Conservation (phyloP, 1,284 basidiomycete species). For the Meira nashicola region DNA sequence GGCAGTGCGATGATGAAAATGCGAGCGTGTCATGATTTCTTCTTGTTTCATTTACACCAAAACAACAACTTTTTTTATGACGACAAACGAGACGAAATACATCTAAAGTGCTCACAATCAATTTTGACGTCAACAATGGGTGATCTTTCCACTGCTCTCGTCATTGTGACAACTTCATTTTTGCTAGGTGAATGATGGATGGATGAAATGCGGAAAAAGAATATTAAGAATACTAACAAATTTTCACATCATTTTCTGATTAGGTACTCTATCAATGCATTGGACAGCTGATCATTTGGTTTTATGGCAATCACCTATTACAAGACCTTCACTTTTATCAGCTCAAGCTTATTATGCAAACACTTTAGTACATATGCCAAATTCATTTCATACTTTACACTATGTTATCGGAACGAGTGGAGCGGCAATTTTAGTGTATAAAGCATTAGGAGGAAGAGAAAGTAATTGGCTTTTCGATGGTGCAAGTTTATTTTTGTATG, state of each 20-base stretch:
- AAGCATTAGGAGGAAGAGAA: slow-evolving; percentile 41
- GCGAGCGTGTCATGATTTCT: no score
- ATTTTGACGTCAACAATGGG: slow-evolving; percentile 17
- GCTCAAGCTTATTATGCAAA: slow-evolving; percentile 47
- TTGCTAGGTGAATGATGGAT: slow-evolving; percentile 33
- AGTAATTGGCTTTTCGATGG: slow-evolving; percentile 53
- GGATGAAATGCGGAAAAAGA: background rate
- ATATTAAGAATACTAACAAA: background rate
- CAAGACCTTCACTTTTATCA: slow-evolving; percentile 31
- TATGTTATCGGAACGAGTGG: slow-evolving; percentile 29
- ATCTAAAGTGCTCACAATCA: no score
- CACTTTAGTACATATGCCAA: slow-evolving; percentile 37
- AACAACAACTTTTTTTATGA: no score
- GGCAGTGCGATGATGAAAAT: no score
- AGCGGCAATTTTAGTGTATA: slow-evolving; percentile 28
- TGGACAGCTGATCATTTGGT: slow-evolving; percentile 51
- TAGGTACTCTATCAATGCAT: slow-evolving; percentile 49
- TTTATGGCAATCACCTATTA: slow-evolving; percentile 46
- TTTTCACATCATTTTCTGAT: background rate
- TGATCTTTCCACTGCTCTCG: slow-evolving; percentile 25
- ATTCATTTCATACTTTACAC: slow-evolving; percentile 24
- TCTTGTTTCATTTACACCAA: no score
- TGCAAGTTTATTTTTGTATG: slow-evolving; percentile 49
- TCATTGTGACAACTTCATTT: slow-evolving; percentile 36
- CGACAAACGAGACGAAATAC: no score